Evolutionary conservation across 345 rosid species (phyloP).

Genomic region (Camelina hispida): DNA sequence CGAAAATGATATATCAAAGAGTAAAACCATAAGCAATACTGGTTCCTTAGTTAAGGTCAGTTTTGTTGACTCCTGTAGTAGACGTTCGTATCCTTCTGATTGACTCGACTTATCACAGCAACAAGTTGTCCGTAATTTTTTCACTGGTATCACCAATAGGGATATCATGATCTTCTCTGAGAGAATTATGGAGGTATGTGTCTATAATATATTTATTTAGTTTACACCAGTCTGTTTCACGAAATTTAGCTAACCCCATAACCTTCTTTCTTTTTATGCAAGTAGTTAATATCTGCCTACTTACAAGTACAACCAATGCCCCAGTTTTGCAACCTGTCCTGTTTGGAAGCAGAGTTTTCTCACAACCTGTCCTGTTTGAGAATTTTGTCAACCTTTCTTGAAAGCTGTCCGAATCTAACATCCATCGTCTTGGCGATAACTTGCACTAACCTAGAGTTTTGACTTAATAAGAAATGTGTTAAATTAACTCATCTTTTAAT

Average conservation of each 20-base stretch:
- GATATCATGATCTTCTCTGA: slow-evolving; percentile 7
- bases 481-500: background rate
- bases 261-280: background rate
- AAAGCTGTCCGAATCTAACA: slow-evolving; percentile 22
- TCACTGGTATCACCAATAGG: slow-evolving; percentile 5
- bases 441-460: background rate
- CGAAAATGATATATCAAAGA: background rate
- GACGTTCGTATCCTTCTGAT: background rate
- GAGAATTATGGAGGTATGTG: background rate
- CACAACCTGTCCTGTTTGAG: no score
- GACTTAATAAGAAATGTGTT: background rate
- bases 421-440: slow-evolving; percentile 1
- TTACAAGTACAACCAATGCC: background rate
- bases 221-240: background rate
- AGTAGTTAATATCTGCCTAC: background rate
- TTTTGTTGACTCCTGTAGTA: background rate
- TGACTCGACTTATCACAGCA: background rate
- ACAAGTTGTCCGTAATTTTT: background rate
- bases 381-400: background rate
- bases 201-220: background rate
- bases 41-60: background rate
- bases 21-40: no score
- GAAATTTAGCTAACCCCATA: background rate
- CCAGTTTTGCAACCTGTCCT: slow-evolving; percentile 5
- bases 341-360: background rate